phyloP scores from a whole-genome alignment of 225 moss, liverwort and hornwort species.

The Marchantia paleacea region DNA sequence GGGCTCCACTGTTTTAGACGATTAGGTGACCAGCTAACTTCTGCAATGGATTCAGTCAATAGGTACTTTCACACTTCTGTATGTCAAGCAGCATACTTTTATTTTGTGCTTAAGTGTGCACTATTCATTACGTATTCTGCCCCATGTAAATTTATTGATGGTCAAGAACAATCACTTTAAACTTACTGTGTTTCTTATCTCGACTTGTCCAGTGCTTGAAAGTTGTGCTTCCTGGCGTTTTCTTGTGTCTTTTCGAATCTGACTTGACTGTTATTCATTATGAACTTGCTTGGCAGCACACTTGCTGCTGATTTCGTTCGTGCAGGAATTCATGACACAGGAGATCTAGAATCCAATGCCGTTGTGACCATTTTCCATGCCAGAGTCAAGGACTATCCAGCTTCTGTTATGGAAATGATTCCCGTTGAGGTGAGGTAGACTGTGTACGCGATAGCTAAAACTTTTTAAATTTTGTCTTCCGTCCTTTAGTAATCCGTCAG shows the following conservation, averaged over 20 bases:
- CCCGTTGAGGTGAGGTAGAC: constrained; percentile 59
- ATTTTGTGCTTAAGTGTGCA: background rate
- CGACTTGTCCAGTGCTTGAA: background rate
- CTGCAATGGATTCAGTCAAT: constrained; percentile 93
- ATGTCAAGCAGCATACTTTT: background rate
- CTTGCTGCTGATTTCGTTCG: constrained; percentile 97
- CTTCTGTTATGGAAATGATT: constrained; percentile 67
- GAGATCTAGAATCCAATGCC: constrained; percentile 73
- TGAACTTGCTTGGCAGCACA: constrained; percentile 60
- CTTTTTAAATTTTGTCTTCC: no score
- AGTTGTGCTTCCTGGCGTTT: background rate
- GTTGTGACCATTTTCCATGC: constrained; percentile 69
- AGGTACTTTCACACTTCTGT: constrained; percentile 45
- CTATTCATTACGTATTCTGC: background rate
- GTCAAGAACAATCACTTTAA: background rate
- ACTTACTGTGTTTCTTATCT: background rate
- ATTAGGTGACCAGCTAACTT: constrained; percentile 68
- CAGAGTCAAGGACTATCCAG: constrained; percentile 69
- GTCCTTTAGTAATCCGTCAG: no score
- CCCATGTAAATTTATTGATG: background rate
- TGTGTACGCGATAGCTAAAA: background rate
- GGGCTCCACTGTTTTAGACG: constrained; percentile 97
- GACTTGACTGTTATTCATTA: constrained; percentile 27
- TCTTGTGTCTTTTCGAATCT: background rate
- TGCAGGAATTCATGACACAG: constrained; percentile 73